Conservation (phyloP, 306 rosid species). For the Citrullus amarus region DNA sequence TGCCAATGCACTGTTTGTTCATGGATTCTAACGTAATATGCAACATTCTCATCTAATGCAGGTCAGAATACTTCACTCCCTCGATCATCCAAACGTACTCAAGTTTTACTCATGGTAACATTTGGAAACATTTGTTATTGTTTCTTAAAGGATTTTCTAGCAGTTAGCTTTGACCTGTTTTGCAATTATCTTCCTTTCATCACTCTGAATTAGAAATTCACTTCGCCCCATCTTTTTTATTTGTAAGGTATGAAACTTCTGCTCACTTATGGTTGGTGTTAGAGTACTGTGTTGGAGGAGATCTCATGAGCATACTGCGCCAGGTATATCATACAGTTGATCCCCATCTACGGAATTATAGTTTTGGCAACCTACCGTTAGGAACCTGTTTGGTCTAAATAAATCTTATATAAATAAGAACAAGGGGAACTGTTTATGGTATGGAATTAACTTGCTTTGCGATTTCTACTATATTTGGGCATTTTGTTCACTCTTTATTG, state of each 20-base stretch:
- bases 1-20: not conserved
- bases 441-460: not conserved
- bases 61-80: constrained; percentile 90
- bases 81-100: constrained; percentile 67
- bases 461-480: not conserved
- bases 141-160: not conserved
- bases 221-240: not conserved
- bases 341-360: not conserved
- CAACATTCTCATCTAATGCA: constrained; percentile 19
- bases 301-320: constrained; percentile 63
- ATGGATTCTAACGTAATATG: not conserved
- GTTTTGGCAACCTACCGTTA: not conserved
- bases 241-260: constrained; percentile 83
- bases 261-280: constrained; percentile 96
- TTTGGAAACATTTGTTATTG: not conserved
- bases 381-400: not conserved
- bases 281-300: constrained; percentile 97
- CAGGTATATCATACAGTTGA: constrained; percentile 39
- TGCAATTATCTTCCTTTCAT: not conserved
- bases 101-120: constrained; percentile 67
- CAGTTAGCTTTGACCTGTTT: not conserved
- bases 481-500: not conserved
- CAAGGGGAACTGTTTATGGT: not conserved
- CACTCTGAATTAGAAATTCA: not conserved
- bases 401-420: not conserved